Evolutionary conservation across 1,284 basidiomycete genomes (phyloP), one percentile per base, ranked within the genome.

Genomic region (Phaffia rhodozyma): DNA sequence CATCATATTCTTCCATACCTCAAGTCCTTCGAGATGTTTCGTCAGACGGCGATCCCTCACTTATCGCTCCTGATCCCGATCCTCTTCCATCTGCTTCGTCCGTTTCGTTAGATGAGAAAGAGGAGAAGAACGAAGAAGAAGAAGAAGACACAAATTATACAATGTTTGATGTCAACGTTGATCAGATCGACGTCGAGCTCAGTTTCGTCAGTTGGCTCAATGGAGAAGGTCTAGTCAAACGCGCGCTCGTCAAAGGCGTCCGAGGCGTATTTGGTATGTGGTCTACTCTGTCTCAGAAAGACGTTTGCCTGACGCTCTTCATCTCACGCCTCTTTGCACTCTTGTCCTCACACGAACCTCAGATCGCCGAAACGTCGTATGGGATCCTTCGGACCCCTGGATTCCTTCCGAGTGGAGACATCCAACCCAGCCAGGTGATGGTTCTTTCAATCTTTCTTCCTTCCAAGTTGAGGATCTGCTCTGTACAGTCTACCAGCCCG

Each of bases 151-250:
- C 61, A 25, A 88, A 90, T 71, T 88, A 86, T 74, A 85, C 91
- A 5, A 86, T 90, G 81, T 94, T 91, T 70, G 91, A 97, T 73
- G 73, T 97, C 67, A 90, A 84, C 67, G 83, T 97, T 38, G 94
- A 96, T 72, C 91, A 91, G 38, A 87, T 99, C 61, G 96, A 98
- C 69, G 93, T 99, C 18, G 93, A 90, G 0, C 79, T 99, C n/a
- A 94, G 91, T 60, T 78, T 99, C 16, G 84, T 85, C 75, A 80
- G 87, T 58, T 99, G 96, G 96, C 79, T 97, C 58, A 91, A 97
- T 73, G 96, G 94, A 1, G 97, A 93, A 73, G 96, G 96, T 0
- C 76, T 98, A 4, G 79, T 99, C 18, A 84, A 91, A 69, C 86
- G 91, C 72, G 94, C 92, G 0, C 89, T 87, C 23, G 81, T 98